Evolutionary conservation across 768 basidiomycete genomes (phyloP), one percentile per base, ranked within the genome.

Genomic region (Mycena sanguinolenta): DNA sequence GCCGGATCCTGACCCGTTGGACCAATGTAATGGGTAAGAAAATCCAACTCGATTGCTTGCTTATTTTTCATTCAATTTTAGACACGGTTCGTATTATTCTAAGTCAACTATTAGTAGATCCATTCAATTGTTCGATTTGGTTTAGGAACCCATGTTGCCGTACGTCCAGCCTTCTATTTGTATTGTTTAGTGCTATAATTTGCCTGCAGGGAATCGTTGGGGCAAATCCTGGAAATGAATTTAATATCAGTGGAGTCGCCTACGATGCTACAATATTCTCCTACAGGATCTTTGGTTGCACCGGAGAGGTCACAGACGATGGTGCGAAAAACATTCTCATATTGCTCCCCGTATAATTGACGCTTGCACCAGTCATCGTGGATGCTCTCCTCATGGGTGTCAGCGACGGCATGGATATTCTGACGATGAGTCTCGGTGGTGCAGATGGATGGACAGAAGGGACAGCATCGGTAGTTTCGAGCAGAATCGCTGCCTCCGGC

Each of bases 351-450:
- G 32, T 10, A 34, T 34, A 34, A 34, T 10, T 34, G 32, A 34
- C 6, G 10, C 10, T 34, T 34, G 32, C 32, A 34, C 32, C 10
- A 34, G 32, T 84, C 53, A 80, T 86, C 64, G 65, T 82, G 54
- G 77, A 80, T 1, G 84, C 85, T 0, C 70, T 86, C 13, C 75
- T 84, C 1, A 78, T 71, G n/a, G 86, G 78, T 2, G 77, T 77
- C 38, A 75, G 75, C 21, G 85, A 89, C 12, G 83, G 81, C 3
- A 79, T 83, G 72, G 85, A 90, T 74, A 80, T 91, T 71, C 80
- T 91, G 71, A 87, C 84, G 16, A 77, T 90, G 58, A 88, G 86
- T n/a, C 77, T 90, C 12, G 89, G 88, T 17, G 82, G 82, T 6
- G 36, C 78, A 8, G 81, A 81, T 46, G 87, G 87, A 1, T 91